Conservation (phyloP, 164 flowering plant genomes). For the Chimonanthus praecox region DNA sequence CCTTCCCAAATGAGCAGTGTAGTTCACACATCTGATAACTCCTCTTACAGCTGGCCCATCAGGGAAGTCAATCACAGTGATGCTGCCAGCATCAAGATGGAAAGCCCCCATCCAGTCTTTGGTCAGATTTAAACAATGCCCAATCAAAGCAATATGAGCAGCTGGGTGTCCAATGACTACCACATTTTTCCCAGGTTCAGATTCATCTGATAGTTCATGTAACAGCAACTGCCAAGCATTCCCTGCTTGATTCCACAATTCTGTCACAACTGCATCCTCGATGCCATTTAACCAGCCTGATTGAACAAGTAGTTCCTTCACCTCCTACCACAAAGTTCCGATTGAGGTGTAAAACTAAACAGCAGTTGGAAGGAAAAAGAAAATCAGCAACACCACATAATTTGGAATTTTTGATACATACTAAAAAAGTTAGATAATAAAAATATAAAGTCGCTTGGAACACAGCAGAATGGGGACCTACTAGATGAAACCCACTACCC, state of each 20-base stretch:
- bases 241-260: conserved; percentile 59
- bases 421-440: too few relatives aligned
- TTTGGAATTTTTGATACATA: not conserved
- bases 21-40: conserved; percentile 70
- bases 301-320: conserved; percentile 15
- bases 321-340: conserved; percentile 23
- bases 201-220: conserved; percentile 39
- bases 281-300: conserved; percentile 40
- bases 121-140: conserved; percentile 60
- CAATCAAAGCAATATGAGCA: conserved; percentile 57
- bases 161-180: conserved; percentile 70
- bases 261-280: conserved; percentile 27
- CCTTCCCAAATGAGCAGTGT: conserved; percentile 96
- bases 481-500: not conserved
- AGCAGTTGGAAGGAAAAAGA: not conserved
- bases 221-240: conserved; percentile 57
- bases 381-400: not conserved
- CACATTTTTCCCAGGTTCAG: conserved; percentile 38
- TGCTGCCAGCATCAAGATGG: conserved; percentile 86
- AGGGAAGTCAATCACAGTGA: conserved; percentile 81
- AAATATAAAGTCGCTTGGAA: not conserved
- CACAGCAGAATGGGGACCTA: not conserved
- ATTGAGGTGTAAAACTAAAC: not conserved
- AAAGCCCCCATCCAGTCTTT: conserved; percentile 73
- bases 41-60: conserved; percentile 73